Evolutionary conservation across 2,329 filamentous ascomycete species (phyloP).

Genomic region (Clarireedia paspali): DNA sequence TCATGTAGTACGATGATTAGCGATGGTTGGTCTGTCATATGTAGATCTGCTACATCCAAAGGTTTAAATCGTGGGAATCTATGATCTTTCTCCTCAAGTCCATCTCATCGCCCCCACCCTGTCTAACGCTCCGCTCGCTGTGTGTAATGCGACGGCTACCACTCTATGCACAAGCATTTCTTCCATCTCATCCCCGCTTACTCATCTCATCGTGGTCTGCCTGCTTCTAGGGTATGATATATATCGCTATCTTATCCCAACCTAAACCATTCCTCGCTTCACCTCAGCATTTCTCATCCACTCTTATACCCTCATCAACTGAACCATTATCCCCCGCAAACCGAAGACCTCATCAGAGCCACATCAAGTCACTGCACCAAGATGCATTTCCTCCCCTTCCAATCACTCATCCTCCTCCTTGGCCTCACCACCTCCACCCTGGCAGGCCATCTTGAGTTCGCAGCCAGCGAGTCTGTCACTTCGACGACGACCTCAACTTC

Average conservation of each 20-base stretch:
- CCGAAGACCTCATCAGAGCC: not conserved
- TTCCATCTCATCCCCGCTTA: not conserved
- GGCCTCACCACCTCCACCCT: not conserved
- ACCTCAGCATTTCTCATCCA: not conserved
- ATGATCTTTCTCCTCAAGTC: too few species aligned
- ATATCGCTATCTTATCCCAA: not conserved
- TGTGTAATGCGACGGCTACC: not conserved
- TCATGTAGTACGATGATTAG: too few species aligned
- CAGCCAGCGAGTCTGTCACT: not conserved
- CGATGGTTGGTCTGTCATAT: too few species aligned
- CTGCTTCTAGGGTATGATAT: not conserved
- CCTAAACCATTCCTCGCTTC: not conserved
- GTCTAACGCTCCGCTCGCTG: not conserved
- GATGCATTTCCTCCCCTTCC: not conserved
- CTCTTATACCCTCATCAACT: not conserved
- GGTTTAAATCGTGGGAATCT: too few species aligned
- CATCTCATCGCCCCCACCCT: too few species aligned
- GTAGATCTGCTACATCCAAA: too few species aligned
- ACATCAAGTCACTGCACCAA: not conserved
- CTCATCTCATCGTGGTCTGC: not conserved
- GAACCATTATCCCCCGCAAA: not conserved
- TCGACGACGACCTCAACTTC: not conserved
- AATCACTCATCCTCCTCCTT: not conserved
- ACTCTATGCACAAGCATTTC: not conserved
- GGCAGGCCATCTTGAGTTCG: not conserved